These are phyloP conservation scores for Ascochyta fabae DNA, from an alignment of 2,329 filamentous ascomycete species.

Conservation along the genomic window DNA sequence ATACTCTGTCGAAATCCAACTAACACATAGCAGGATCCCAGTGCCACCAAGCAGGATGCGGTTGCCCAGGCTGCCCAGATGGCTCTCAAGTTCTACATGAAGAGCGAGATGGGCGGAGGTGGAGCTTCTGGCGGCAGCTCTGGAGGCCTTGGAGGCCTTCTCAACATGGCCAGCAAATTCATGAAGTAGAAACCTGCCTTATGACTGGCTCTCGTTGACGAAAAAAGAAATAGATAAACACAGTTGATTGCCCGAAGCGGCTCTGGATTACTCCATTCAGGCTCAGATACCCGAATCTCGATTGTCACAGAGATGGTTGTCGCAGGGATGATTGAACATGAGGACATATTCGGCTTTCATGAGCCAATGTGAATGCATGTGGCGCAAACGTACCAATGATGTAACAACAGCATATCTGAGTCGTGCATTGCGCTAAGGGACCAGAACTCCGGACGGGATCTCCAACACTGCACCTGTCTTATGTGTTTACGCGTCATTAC, in stretches of 20 bases:
- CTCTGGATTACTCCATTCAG: neutral
- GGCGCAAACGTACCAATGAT: slow-evolving; percentile 6
- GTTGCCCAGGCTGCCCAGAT: slow-evolving; percentile 82
- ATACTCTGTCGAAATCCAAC: slow-evolving; percentile 44
- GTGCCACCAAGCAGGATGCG: slow-evolving; percentile 79
- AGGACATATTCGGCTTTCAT: neutral
- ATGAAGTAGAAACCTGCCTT: slow-evolving; percentile 45
- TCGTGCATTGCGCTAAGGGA: slow-evolving; percentile 1
- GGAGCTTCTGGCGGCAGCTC: slow-evolving; percentile 51
- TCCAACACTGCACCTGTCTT: neutral
- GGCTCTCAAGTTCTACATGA: slow-evolving; percentile 90
- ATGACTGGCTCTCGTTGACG: neutral
- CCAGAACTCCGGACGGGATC: neutral
- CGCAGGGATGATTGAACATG: neutral
- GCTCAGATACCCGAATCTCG: neutral
- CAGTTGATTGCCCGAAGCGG: neutral
- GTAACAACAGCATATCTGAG: slow-evolving; percentile 2
- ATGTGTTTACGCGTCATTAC: neutral
- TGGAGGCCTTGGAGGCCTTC: slow-evolving; percentile 59
- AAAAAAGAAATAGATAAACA: neutral
- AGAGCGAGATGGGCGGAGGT: slow-evolving; percentile 65
- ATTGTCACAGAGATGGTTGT: neutral
- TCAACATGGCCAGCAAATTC: slow-evolving; percentile 68
- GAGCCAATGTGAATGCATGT: neutral
- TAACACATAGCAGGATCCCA: slow-evolving; percentile 45